phyloP scores from a whole-genome alignment of 2,329 filamentous ascomycete species.

The Fonsecaea monophora region DNA sequence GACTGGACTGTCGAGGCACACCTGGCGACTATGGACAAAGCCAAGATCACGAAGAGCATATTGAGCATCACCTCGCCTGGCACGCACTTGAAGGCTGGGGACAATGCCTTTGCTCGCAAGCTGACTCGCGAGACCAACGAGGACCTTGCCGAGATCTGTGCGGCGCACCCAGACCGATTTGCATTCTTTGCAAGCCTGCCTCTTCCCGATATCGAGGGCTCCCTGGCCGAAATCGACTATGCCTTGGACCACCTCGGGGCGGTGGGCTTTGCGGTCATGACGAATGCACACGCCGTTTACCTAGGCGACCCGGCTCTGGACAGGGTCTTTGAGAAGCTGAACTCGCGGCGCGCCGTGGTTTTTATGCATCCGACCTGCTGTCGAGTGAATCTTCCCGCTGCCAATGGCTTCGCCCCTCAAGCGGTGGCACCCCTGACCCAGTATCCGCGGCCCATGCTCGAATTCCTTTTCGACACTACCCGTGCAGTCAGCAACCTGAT shows the following conservation, averaged over 20 bases:
- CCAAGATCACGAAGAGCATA: constrained; percentile 58
- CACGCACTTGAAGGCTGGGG: constrained; percentile 49
- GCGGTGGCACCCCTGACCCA: constrained; percentile 40
- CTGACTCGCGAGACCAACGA: constrained; percentile 46
- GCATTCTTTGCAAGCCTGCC: constrained; percentile 62
- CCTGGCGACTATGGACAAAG: constrained; percentile 57
- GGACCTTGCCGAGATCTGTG: constrained; percentile 37
- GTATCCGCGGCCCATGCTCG: constrained; percentile 29
- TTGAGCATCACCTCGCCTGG: constrained; percentile 63
- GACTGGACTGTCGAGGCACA: constrained; percentile 56
- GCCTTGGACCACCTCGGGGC: constrained; percentile 49
- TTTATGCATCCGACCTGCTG: constrained; percentile 61
- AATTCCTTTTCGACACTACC: constrained; percentile 61
- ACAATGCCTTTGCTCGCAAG: constrained; percentile 46
- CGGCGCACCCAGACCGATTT: constrained; percentile 50
- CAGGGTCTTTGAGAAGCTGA: constrained; percentile 56
- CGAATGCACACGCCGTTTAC: constrained; percentile 61
- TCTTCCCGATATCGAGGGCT: constrained; percentile 56
- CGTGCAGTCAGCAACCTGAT: constrained; percentile 57
- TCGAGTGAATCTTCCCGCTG: constrained; percentile 9
- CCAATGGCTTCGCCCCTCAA: constrained; percentile 55
- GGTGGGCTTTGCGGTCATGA: constrained; percentile 59
- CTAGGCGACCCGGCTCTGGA: constrained; percentile 56
- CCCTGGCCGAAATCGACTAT: constrained; percentile 56
- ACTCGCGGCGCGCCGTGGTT: constrained; percentile 53